A percentile compares a stretch with the other conserved stretches of the same genome.
phyloP scores from a whole-genome alignment of 1,284 basidiomycete species.

The Sphagnurus paluster region DNA sequence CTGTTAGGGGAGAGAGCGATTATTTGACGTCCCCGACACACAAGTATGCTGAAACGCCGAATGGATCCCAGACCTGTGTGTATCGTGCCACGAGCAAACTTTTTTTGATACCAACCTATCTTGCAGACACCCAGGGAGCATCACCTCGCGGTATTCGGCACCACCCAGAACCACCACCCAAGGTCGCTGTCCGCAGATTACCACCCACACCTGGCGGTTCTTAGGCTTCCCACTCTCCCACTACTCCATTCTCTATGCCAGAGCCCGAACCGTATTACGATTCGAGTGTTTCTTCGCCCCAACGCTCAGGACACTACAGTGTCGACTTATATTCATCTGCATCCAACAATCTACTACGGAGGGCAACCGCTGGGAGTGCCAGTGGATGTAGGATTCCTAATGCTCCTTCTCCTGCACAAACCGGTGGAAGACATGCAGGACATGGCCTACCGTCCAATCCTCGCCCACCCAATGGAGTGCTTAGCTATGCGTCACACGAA shows the following conservation, averaged over 20 bases:
- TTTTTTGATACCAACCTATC: conserved; percentile 7
- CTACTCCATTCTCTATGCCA: conserved; percentile 32
- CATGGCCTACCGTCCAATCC: conserved; percentile 21
- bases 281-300: conserved; percentile 15
- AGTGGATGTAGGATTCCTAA: conserved; percentile 28
- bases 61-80: conserved; percentile 20
- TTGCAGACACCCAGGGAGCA: conserved; percentile 15
- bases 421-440: conserved; percentile 6
- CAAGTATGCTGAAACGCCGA: conserved; percentile 12
- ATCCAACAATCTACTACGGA: conserved; percentile 28
- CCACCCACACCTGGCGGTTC: conserved; percentile 41
- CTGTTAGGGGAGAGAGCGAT: conserved; percentile 27
- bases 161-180: conserved; percentile 19
- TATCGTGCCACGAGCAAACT: conserved; percentile 2
- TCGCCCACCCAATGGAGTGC: conserved; percentile 15
- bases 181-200: conserved; percentile 30
- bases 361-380: conserved; percentile 23
- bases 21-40: conserved; percentile 17
- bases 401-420: conserved; percentile 25
- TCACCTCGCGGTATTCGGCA: conserved; percentile 17
- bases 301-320: conserved; percentile 28
- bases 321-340: conserved; percentile 25
- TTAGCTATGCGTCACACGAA: conserved; percentile 18
- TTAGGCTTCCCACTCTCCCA: conserved; percentile 24
- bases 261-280: conserved; percentile 37